These are phyloP conservation scores for Tulasnella sp. DNA, from an alignment of 768 basidiomycete genomes.

Conservation along the genomic window DNA sequence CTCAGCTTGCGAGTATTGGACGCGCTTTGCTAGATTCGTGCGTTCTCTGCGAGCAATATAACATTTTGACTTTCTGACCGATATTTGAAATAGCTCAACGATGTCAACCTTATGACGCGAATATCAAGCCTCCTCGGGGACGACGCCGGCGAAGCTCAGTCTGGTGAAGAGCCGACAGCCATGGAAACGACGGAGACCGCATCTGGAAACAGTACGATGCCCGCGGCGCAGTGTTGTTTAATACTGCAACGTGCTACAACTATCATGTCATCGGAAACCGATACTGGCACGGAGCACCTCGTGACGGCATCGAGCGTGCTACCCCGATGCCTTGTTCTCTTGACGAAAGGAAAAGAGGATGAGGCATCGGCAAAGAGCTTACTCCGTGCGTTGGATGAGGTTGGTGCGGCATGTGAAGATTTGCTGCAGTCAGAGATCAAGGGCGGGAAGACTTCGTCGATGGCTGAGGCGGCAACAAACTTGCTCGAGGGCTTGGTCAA, in stretches of 20 bases:
- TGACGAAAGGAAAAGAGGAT: not conserved
- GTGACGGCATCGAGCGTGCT: not conserved
- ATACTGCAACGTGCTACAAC: not conserved
- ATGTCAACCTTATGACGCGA: constrained; percentile 25
- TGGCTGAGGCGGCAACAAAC: not conserved
- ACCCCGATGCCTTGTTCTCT: not conserved
- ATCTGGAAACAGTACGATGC: not conserved
- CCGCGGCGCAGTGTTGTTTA: not conserved
- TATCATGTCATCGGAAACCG: not conserved
- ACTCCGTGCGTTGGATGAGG: constrained; percentile 13
- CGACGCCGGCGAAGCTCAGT: no score
- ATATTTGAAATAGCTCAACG: constrained; percentile 30
- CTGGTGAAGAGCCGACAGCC: not conserved
- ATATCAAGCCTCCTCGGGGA: not conserved
- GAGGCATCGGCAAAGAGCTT: not conserved
- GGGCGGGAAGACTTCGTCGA: not conserved
- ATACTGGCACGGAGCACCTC: not conserved
- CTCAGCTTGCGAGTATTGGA: constrained; percentile 69
- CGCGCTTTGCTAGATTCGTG: constrained; percentile 61
- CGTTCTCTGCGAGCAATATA: constrained; percentile 44
- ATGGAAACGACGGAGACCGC: not conserved
- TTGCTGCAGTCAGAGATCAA: not conserved
- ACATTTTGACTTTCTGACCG: constrained; percentile 45
- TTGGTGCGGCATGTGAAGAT: constrained; percentile 2
- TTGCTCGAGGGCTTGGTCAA: not conserved